These are phyloP conservation scores for Colletotrichum godetiae DNA, from an alignment of 2,329 filamentous ascomycete genomes.

Conservation along the genomic window DNA sequence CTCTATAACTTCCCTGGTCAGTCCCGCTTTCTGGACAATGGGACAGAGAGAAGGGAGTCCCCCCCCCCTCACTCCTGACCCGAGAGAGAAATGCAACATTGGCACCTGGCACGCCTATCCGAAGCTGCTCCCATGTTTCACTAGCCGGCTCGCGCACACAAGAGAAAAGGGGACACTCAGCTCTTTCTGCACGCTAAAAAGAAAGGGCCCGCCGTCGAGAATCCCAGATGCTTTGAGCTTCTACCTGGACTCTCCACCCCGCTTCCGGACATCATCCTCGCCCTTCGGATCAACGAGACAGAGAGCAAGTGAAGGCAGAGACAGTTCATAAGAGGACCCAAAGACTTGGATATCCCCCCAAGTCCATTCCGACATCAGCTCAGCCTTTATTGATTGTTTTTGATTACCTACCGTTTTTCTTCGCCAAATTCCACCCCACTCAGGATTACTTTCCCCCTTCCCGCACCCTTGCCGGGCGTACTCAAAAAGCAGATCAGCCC, in stretches of 20 bases:
- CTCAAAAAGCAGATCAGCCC: constrained; percentile 12
- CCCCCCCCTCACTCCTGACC: constrained; percentile 14
- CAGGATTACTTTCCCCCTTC: not conserved
- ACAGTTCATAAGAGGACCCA: not conserved
- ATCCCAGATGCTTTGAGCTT: constrained; percentile 32
- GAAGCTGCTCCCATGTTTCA: constrained; percentile 31
- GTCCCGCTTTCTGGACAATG: constrained; percentile 20
- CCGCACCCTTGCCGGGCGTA: constrained; percentile 18
- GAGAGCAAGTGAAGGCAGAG: constrained; percentile 8
- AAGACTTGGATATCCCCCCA: constrained; percentile 1
- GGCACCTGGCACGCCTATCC: constrained; percentile 15
- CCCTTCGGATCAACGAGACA: constrained; percentile 12
- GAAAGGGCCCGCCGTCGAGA: constrained; percentile 33
- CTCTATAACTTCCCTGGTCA: constrained; percentile 26
- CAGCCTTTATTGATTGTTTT: not conserved
- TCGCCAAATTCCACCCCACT: not conserved
- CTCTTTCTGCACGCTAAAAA: constrained; percentile 34
- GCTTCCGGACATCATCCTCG: constrained; percentile 28
- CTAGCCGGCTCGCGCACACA: constrained; percentile 27
- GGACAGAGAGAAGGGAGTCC: not conserved
- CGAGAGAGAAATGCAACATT: constrained; percentile 29
- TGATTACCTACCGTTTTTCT: not conserved
- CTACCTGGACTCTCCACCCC: constrained; percentile 31
- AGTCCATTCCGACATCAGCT: constrained; percentile 8
- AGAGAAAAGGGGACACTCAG: constrained; percentile 29